Evolutionary conservation across 75 land plant species (phyloP).

Genomic region (Isoetes taiwanensis): DNA sequence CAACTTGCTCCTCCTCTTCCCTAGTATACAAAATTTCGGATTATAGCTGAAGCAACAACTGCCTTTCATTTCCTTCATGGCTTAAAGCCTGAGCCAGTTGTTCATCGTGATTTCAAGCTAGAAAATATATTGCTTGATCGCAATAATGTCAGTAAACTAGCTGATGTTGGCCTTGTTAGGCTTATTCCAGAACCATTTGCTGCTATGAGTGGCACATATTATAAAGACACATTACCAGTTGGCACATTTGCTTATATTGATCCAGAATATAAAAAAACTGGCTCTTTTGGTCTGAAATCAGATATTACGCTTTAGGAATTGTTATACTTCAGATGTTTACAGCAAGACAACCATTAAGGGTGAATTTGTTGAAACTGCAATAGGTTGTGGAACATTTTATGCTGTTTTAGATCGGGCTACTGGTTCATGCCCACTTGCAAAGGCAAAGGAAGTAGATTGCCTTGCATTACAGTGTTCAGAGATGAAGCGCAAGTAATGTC

Average conservation of each 20-base stretch:
- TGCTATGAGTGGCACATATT: not conserved
- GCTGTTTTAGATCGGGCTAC: not conserved
- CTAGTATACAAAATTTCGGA: not conserved
- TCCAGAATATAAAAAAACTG: constrained; percentile 3
- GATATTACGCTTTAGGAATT: constrained; percentile 2
- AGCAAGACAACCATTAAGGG: not conserved
- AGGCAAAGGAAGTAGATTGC: constrained; percentile 1
- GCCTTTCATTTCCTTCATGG: not conserved
- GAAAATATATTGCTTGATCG: not conserved
- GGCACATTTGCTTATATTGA: constrained; percentile 6
- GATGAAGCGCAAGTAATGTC: not conserved
- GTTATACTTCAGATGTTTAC: constrained; percentile 1
- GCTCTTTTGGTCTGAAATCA: not conserved
- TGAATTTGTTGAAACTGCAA: not conserved
- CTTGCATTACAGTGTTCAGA: constrained; percentile 2
- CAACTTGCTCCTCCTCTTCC: too few relatives aligned
- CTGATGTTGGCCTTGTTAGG: not conserved
- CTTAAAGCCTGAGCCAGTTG: not conserved
- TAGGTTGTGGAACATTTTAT: not conserved
- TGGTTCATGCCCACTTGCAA: not conserved
- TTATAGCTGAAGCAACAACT: not conserved
- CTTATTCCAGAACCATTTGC: constrained; percentile 1
- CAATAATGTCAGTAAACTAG: not conserved
- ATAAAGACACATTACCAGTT: not conserved
- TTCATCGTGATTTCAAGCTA: constrained; percentile 1